Evolutionary conservation across 805 yeast genomes (phyloP), one percentile per base, ranked within the genome.

Genomic region (Lachancea kluyveri): DNA sequence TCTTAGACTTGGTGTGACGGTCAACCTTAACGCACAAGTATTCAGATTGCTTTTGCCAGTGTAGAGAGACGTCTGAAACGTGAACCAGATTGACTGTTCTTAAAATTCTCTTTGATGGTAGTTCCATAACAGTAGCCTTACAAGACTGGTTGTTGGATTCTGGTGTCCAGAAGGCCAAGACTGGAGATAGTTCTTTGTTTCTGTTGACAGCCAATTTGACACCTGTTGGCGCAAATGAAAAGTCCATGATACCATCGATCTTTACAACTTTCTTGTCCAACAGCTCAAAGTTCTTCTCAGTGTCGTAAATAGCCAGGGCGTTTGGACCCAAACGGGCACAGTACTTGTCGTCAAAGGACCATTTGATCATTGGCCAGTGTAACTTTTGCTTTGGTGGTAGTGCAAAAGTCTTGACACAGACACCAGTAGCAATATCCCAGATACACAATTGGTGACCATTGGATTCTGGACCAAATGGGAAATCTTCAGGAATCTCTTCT

Each of bases 111-210:
- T 80, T 83, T 17, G 86, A 69, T 38, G 95, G 94, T 33, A 88
- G 73, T 51, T 84, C 86, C 77, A 92, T 79, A 42, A 92, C 64
- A 15, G 94, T 75, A 37, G 90, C 97, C 60, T 94, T 81, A 17
- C 98, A 96, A 26, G 96, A 82, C 67, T 88, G 95, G 62, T 92
- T 90, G 42, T 71, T 60, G 33, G 77, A 65, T 66, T 92, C 99
- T 34, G 99, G 99, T 28, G 96, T 87, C 98, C 98, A 92, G 67
- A 80, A 92, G 19, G 94, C 78, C 46, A 92, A 70, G 21, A 87
- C 64, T 48, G 79, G 79, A 35, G 78, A 77, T 33, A 70, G 71
- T 25, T 67, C 70, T 36, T 69, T 74, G 37, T 64, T 70, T 45
- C 65, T 72, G 33, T 74, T 62, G 37, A 71, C 73, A 26, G 76